Evolutionary conservation across 176 grass and related monocot genomes (phyloP), one percentile per base, ranked within the genome.

Genomic region (Musa beccarii): DNA sequence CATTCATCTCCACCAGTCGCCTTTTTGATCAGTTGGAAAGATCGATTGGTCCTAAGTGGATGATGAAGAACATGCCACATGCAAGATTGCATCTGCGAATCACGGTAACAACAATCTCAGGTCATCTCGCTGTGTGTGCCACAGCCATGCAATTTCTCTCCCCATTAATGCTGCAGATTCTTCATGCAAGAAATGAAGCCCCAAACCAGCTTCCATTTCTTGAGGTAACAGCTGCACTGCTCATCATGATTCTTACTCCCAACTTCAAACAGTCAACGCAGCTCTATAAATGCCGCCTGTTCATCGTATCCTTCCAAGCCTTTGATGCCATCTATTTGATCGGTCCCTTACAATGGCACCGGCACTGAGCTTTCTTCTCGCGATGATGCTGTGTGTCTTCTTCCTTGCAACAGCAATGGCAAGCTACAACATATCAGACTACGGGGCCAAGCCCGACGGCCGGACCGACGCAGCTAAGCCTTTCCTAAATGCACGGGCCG

Each of bases 351-450:
- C 68, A 70, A 70, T 70, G 68, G 68, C 43, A 9, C 9, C 8
- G 13, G 68, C 11, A 28, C 72, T 79, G 85, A 19, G 64, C 65
- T 50, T 8, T 51, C 21, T 54, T n/a, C 59, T 14, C 71, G 70
- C 53, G 15, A 14, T 66, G 53, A 50, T n/a, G 13, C 54, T 20
- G 28, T 6, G 16, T 9, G 1, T 66, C 57, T 2, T 49, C 9
- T 13, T 25, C 61, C 20, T 61, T 11, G 25, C 52, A 3, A 2
- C 21, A 19, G 50, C 54, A 21, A 73, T 11, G 49, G 72, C 59
- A 21, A 84, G 72, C 79, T 89, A 82, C 83, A 89, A 55, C 55
- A 75, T 92, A 9, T 63, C 84, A 51, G 76, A 78, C 82, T 92
- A 82, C 53, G 86, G 90, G 13, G 90, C 90, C 34, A 65, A 67